Conservation (phyloP, 2,329 filamentous ascomycete species). For the Shiraia bambusicola region DNA sequence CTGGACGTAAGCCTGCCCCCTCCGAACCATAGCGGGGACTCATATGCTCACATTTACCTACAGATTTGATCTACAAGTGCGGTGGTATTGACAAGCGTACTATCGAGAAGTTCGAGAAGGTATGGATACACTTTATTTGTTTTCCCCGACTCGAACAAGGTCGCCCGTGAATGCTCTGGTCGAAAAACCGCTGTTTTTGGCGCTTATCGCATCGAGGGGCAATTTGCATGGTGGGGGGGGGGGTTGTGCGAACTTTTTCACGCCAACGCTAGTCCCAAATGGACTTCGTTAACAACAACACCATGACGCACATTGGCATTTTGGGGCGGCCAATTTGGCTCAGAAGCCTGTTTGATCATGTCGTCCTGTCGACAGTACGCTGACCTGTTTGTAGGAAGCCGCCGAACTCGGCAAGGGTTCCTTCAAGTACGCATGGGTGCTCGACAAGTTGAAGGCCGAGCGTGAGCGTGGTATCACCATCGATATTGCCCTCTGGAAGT, state of each 20-base stretch:
- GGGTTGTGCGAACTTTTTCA: conserved; percentile 44
- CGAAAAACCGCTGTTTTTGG: conserved; percentile 32
- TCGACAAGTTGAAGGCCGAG: conserved; percentile 99
- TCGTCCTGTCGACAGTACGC: neutral
- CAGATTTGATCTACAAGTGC: conserved; percentile 99
- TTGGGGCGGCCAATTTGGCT: neutral
- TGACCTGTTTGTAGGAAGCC: conserved; percentile 81
- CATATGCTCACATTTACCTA: conserved; percentile 53
- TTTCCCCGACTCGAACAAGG: conserved; percentile 5
- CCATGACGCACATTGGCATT: conserved; percentile 34
- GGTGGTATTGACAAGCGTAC: conserved; percentile 99
- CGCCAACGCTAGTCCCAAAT: conserved; percentile 38
- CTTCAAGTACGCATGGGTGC: conserved; percentile 99
- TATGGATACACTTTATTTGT: conserved; percentile 51
- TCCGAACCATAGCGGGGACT: conserved; percentile 31
- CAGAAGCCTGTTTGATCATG: too few relatives aligned
- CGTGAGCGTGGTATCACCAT: conserved; percentile 99
- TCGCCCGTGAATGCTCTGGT: conserved; percentile 19
- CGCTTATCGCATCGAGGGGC: conserved; percentile 40
- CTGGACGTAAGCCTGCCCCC: conserved; percentile 64
- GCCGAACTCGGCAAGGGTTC: conserved; percentile 99
- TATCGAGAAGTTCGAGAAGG: conserved; percentile 99
- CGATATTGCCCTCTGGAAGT: conserved; percentile 99
- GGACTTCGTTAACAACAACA: conserved; percentile 34
- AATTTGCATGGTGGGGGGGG: conserved; percentile 43